phyloP scores from a whole-genome alignment of 1,139 yeast genomes.

The Chernovozyma sophiae-reginae region DNA sequence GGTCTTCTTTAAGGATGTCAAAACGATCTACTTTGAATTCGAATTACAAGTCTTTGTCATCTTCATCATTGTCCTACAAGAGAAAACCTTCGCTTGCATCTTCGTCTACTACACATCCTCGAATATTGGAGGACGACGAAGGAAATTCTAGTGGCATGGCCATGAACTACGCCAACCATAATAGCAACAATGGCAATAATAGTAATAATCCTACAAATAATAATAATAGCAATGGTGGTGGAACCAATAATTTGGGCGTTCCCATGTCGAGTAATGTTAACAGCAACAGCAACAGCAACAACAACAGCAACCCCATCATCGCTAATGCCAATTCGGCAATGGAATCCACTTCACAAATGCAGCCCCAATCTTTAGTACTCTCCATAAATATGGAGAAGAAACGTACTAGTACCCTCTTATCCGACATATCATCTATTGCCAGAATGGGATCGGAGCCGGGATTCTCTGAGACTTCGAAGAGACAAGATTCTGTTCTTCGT shows the following conservation, averaged over 20 bases:
- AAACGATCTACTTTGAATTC: not conserved
- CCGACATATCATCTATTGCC: slow-evolving; percentile 57
- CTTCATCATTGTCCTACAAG: not conserved
- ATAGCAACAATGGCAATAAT: not conserved
- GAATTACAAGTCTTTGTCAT: too few species aligned
- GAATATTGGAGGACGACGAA: slow-evolving; percentile 1
- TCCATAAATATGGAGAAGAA: slow-evolving; percentile 47
- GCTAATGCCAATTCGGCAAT: not conserved
- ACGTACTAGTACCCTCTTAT: slow-evolving; percentile 48
- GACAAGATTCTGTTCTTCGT: slow-evolving; percentile 24
- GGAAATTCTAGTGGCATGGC: not conserved
- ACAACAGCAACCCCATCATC: slow-evolving; percentile 3
- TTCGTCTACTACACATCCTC: not conserved
- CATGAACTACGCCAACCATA: slow-evolving; percentile 12
- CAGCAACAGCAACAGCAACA: slow-evolving; percentile 3
- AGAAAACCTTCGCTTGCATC: not conserved
- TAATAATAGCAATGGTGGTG: slow-evolving; percentile 1
- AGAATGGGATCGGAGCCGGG: slow-evolving; percentile 52
- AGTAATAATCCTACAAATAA: slow-evolving; percentile 7
- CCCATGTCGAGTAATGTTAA: not conserved
- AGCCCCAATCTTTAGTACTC: slow-evolving; percentile 11
- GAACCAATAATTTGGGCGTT: not conserved
- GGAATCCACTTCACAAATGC: not conserved
- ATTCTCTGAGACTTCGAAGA: slow-evolving; percentile 24
- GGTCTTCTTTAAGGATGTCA: slow-evolving; percentile 28